Evolutionary conservation across 176 grass and related monocot species (phyloP).

Genomic region (Leersia perrieri): DNA sequence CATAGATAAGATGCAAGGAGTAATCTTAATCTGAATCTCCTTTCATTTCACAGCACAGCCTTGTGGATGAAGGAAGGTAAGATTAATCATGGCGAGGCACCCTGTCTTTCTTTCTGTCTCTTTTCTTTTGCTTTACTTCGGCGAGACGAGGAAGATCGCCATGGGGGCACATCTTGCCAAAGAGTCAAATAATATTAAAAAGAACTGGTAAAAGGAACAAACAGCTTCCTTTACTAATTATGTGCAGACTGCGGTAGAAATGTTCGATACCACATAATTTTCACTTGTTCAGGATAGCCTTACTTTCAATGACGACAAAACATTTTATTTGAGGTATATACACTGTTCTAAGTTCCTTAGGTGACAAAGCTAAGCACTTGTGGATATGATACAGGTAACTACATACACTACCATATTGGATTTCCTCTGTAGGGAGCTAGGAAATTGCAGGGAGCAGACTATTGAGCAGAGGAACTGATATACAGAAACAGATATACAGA

Average conservation of each 20-base stretch:
- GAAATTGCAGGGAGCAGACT: neutral
- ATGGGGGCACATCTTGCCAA: neutral
- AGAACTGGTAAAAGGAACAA: neutral
- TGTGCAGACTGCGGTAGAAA: neutral
- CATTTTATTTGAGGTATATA: slow-evolving; percentile 49
- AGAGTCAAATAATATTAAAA: neutral
- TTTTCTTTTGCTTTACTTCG: neutral
- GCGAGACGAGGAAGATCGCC: neutral
- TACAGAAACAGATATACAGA: no score
- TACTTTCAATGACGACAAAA: neutral
- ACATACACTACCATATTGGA: slow-evolving; percentile 19
- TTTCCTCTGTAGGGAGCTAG: neutral
- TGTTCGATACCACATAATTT: neutral
- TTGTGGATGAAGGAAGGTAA: neutral
- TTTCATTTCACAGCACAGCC: neutral
- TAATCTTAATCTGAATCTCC: no score
- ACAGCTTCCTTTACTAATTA: neutral
- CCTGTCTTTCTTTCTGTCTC: neutral
- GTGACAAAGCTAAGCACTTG: neutral
- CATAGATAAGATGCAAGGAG: no score
- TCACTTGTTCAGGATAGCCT: neutral
- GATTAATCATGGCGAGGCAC: neutral
- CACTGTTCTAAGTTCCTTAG: slow-evolving; percentile 38
- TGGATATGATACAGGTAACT: slow-evolving; percentile 30
- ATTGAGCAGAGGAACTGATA: neutral